These are phyloP conservation scores for Eucalyptus decipiens DNA, from an alignment of 345 rosid species.

Conservation along the genomic window DNA sequence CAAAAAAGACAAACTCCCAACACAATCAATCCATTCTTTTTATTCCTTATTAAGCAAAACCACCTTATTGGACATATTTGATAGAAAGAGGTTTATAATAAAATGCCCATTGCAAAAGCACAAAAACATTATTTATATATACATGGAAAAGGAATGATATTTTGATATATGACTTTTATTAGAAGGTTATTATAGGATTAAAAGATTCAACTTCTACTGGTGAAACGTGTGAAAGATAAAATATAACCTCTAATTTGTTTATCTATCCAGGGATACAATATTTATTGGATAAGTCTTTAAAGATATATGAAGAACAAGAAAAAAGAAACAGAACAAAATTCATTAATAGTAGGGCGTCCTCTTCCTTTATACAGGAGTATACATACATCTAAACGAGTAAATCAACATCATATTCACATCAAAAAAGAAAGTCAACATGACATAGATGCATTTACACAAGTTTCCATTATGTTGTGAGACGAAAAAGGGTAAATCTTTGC, in stretches of 20 bases:
- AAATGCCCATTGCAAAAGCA: rapidly evolving
- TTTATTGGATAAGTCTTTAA: not conserved
- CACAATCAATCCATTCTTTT: rapidly evolving
- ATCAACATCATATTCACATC: not conserved
- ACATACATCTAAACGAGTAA: not conserved
- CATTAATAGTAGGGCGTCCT: not conserved
- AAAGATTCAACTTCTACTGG: rapidly evolving
- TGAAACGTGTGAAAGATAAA: not conserved
- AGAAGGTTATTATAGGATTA: not conserved
- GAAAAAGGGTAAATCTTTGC: not conserved
- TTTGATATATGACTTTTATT: not conserved
- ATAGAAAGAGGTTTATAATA: not conserved
- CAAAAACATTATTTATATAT: not conserved
- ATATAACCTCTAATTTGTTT: not conserved
- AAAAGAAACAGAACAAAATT: not conserved
- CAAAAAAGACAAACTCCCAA: not conserved
- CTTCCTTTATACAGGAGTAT: not conserved
- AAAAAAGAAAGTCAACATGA: not conserved
- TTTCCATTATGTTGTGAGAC: not conserved
- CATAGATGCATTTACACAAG: not conserved
- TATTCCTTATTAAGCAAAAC: not conserved
- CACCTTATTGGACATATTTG: not conserved
- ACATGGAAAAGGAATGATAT: not conserved
- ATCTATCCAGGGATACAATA: rapidly evolving
- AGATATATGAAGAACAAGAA: rapidly evolving